Percentiles rank a stretch among this genome's conserved stretches.
These are phyloP conservation scores for Penicillium simplicissimum DNA, from an alignment of 495 filamentous ascomycete species.

Conservation along the genomic window DNA sequence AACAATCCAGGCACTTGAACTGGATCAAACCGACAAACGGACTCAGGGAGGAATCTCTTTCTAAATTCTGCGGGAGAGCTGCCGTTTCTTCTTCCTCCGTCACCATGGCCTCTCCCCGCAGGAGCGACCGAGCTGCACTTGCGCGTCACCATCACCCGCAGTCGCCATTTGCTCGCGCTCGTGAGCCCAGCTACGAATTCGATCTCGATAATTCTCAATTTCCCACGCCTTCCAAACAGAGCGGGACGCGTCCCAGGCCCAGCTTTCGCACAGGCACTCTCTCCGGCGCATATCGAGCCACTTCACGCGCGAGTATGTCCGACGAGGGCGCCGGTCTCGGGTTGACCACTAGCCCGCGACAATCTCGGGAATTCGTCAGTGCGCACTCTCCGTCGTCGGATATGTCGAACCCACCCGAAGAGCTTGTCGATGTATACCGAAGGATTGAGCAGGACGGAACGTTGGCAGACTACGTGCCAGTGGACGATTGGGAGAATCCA, in stretches of 20 bases:
- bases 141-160: conserved; percentile 33
- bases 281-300: conserved; percentile 39
- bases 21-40: neutral
- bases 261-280: conserved; percentile 40
- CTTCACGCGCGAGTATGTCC: conserved; percentile 25
- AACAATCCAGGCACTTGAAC: neutral
- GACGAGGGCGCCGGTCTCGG: conserved; percentile 23
- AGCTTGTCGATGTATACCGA: conserved; percentile 46
- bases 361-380: conserved; percentile 8
- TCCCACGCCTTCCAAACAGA: conserved; percentile 32
- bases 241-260: conserved; percentile 31
- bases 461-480: conserved; percentile 37
- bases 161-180: conserved; percentile 42
- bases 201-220: conserved; percentile 33
- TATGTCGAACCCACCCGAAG: conserved; percentile 45
- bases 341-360: conserved; percentile 25
- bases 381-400: conserved; percentile 25
- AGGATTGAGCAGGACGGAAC: conserved; percentile 47
- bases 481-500: conserved; percentile 30
- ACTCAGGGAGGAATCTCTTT: conserved; percentile 2
- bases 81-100: neutral
- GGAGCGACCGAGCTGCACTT: conserved; percentile 17
- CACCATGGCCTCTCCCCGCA: conserved; percentile 23
- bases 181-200: conserved; percentile 29
- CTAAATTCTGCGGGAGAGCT: neutral